A percentile compares a stretch with the other conserved stretches of the same genome.
phyloP scores from a whole-genome alignment of 192 early-diverging fungal genomes.

The Chytriomyces sp. region DNA sequence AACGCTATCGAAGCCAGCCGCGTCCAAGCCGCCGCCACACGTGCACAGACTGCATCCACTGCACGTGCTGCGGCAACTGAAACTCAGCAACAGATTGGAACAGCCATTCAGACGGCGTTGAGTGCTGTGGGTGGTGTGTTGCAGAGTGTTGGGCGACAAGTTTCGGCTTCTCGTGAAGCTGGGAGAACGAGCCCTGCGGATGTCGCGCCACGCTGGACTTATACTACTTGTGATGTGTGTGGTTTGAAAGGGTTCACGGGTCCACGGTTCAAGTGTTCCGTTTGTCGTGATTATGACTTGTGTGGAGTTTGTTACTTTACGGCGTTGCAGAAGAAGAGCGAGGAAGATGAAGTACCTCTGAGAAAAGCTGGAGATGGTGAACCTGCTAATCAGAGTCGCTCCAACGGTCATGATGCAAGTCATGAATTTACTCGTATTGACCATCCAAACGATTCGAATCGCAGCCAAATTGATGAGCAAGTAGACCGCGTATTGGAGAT shows the following conservation, averaged over 20 bases:
- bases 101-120: not conserved
- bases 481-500: conserved; percentile 25
- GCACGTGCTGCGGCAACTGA: not conserved
- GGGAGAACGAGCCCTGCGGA: not conserved
- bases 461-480: not conserved
- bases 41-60: not conserved
- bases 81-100: not conserved
- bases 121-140: not conserved
- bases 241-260: not conserved
- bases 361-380: too few species aligned
- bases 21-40: not conserved
- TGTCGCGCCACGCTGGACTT: not conserved
- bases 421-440: conserved; percentile 15
- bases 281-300: not conserved
- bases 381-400: not conserved
- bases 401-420: not conserved
- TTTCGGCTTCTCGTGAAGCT: too few species aligned
- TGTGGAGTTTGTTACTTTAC: not conserved
- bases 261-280: not conserved
- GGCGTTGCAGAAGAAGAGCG: not conserved
- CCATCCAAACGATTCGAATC: not conserved
- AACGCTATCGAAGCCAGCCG: not conserved
- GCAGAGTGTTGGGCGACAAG: not conserved
- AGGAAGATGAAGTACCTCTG: too few species aligned
- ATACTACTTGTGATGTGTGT: not conserved